A percentile compares a stretch with the other conserved stretches of the same genome.
phyloP scores from a whole-genome alignment of 176 grass and related monocot species.

The Tuctoria greenei region DNA sequence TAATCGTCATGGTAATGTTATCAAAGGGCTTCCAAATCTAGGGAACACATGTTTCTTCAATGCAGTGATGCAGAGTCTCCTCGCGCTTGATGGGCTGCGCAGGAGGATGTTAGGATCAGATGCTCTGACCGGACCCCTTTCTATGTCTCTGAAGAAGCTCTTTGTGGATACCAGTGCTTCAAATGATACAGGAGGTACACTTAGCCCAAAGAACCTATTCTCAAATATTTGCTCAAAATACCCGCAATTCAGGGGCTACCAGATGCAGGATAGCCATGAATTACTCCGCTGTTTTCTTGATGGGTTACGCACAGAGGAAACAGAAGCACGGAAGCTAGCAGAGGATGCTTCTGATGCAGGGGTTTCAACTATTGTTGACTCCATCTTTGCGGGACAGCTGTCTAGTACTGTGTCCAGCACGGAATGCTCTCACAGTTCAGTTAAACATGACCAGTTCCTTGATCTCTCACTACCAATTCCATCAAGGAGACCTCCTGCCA shows the following conservation, averaged over 20 bases:
- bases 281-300: conserved; percentile 92
- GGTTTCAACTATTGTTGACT: conserved; percentile 62
- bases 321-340: conserved; percentile 49
- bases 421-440: conserved; percentile 75
- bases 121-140: conserved; percentile 51
- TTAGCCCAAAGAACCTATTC: conserved; percentile 88
- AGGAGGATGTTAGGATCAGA: conserved; percentile 60
- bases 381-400: conserved; percentile 76
- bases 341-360: conserved; percentile 35
- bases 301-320: conserved; percentile 75
- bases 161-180: conserved; percentile 70
- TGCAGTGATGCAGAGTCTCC: conserved; percentile 80
- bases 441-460: conserved; percentile 84
- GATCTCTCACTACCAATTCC: conserved; percentile 91
- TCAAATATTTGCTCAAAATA: conserved; percentile 75
- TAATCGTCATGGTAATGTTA: conserved; percentile 45
- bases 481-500: conserved; percentile 61
- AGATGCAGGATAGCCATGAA: conserved; percentile 97
- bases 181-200: conserved; percentile 58
- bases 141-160: conserved; percentile 77
- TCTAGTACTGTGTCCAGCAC: conserved; percentile 83
- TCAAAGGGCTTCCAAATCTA: conserved; percentile 81
- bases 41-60: conserved; percentile 98
- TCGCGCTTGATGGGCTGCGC: conserved; percentile 68
- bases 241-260: conserved; percentile 81